Base-by-base conservation (phyloP, 1,284 basidiomycete species). In the Ceratobasidium sp. region DNA sequence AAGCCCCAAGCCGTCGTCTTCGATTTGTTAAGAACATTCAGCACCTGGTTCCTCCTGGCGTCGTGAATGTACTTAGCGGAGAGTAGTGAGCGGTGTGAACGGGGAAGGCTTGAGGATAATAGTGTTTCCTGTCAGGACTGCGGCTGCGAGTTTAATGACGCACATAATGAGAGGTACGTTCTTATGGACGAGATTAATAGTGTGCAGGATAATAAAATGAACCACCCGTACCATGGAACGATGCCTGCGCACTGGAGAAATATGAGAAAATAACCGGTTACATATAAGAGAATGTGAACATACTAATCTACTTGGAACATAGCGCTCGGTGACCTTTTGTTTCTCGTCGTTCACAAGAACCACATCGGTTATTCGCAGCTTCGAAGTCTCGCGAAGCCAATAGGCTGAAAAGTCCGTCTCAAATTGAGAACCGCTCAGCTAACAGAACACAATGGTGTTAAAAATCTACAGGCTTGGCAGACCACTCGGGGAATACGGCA, bases 91-190 rank as follows among this genome's bases (percentile, higher is more conserved):
- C 9, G 96, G 96, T 0, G 95, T 96, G 73, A 95, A 83, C 82
- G 98, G 96, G 38, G 94, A 94, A 13, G 96, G 93, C 82, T 98
- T 95, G 90, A 96, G 91, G 74, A 96, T 91, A 77, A 95, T 89
- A 16, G 91, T 91, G 81, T 93, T 95, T 58, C 94, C 94, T 49
- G 89, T 89, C 9, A 95, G 94, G 67, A 97, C 86, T 3, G 95
- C 95, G 28, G 95, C 95, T 8, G 89, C 94, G 63, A 96, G 86
- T 83, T 96, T 96, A 93, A 94, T 96, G 9, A 59, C 21, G 16
- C 67, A 58, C 4, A 70, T 18, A 28, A 59, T 16, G 2, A 70
- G 26, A 8, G 67, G 67, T 13, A 44, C 18, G 30, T 70, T 70
- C 67, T 54, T 70, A 38, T 70, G 5, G 38, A 11, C 4, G 41